Evolutionary conservation across 768 basidiomycete genomes (phyloP).

Genomic region (Amylocystis lapponica): DNA sequence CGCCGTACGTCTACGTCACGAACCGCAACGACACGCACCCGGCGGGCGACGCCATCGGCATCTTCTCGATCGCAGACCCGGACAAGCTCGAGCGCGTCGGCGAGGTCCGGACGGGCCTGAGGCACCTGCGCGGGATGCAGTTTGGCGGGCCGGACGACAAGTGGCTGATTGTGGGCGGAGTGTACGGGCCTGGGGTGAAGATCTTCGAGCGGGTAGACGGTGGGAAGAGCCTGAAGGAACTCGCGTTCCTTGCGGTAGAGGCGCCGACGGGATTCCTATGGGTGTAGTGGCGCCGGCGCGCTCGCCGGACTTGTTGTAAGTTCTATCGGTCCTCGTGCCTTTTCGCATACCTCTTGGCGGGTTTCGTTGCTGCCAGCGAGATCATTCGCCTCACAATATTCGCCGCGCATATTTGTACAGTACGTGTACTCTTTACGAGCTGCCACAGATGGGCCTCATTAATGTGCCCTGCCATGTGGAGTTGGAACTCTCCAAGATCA

Average conservation of each 20-base stretch:
- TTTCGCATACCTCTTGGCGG: too few species aligned
- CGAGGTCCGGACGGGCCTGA: slow-evolving; percentile 65
- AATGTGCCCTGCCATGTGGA: too few species aligned
- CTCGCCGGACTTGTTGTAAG: too few species aligned
- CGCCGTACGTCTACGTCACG: slow-evolving; percentile 61
- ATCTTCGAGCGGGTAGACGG: slow-evolving; percentile 61
- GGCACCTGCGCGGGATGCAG: slow-evolving; percentile 62
- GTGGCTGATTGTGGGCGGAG: slow-evolving; percentile 64
- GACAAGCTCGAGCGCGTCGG: slow-evolving; percentile 43
- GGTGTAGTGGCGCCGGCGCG: slow-evolving; percentile 20
- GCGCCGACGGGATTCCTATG: slow-evolving; percentile 35
- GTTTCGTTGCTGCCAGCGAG: too few species aligned
- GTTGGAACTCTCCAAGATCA: too few species aligned
- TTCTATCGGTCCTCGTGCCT: too few species aligned
- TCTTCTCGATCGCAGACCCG: slow-evolving; percentile 50
- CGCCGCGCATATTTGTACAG: too few species aligned
- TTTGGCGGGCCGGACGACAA: slow-evolving; percentile 58
- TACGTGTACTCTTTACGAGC: too few species aligned
- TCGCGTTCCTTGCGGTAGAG: slow-evolving; percentile 38
- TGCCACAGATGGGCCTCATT: too few species aligned
- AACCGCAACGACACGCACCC: slow-evolving; percentile 70
- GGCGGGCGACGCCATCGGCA: slow-evolving; percentile 66
- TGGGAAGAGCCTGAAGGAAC: slow-evolving; percentile 46
- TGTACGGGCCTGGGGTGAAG: slow-evolving; percentile 59
- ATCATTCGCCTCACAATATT: too few species aligned